A percentile compares a stretch with the other conserved stretches of the same genome.
Conservation (phyloP, 1,139 yeast species). For the Pichia sp. region DNA sequence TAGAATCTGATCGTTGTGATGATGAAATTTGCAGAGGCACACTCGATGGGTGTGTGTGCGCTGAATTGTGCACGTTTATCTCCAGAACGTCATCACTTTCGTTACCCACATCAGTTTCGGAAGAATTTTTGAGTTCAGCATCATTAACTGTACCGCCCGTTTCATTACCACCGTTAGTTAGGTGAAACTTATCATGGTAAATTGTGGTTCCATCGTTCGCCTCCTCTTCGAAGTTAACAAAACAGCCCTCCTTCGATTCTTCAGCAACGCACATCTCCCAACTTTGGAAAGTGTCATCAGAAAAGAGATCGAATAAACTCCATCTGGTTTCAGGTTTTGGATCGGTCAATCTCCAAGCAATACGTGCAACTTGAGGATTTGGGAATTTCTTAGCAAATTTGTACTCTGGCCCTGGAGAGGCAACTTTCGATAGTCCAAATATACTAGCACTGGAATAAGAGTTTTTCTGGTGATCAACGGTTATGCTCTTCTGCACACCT, state of each 20-base stretch:
- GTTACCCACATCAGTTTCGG: no score
- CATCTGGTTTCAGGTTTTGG: conserved; percentile 52
- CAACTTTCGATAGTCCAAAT: conserved; percentile 3
- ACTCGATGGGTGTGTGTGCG: no score
- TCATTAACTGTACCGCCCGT: no score
- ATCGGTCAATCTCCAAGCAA: conserved; percentile 73
- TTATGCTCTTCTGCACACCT: no score
- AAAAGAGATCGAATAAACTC: conserved; percentile 44
- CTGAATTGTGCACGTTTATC: no score
- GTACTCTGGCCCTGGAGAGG: conserved; percentile 42
- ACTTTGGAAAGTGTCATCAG: conserved; percentile 57
- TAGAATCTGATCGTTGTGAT: conserved; percentile 7
- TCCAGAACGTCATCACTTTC: no score
- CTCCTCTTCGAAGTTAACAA: conserved; percentile 7
- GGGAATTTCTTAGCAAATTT: conserved; percentile 62
- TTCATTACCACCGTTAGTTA: conserved; percentile 1
- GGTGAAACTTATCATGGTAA: neutral
- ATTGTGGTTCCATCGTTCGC: neutral
- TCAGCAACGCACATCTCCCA: conserved; percentile 62
- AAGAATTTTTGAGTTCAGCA: no score
- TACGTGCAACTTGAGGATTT: conserved; percentile 55
- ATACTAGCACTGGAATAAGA: conserved; percentile 3
- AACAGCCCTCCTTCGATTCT: conserved; percentile 27
- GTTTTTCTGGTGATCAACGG: neutral
- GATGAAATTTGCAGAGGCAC: conserved; percentile 1